phyloP scores from a whole-genome alignment of 768 basidiomycete genomes.

The Paxillus involutus region DNA sequence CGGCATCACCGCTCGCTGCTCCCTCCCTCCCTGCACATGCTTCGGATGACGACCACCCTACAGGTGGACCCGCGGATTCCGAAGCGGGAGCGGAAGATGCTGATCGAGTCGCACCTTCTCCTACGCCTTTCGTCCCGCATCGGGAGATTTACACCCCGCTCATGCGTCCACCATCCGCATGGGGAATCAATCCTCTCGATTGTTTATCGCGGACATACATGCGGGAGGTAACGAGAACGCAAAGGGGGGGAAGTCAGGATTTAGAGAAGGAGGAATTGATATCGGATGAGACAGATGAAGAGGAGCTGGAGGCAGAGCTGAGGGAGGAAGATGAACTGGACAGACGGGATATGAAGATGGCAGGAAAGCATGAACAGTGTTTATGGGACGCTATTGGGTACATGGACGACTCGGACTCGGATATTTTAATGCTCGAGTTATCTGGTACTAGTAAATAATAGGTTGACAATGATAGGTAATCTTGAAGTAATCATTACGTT shows the following conservation, averaged over 20 bases:
- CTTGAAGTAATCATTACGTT: too few relatives aligned
- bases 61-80: conserved; percentile 1
- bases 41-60: conserved; percentile 16
- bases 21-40: not conserved
- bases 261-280: conserved; percentile 25
- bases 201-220: conserved; percentile 25
- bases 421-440: not conserved
- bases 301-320: conserved; percentile 38
- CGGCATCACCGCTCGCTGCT: too few relatives aligned
- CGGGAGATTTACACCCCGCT: conserved; percentile 37
- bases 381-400: conserved; percentile 44
- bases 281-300: conserved; percentile 36
- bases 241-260: conserved; percentile 18
- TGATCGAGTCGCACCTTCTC: conserved; percentile 1
- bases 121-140: conserved; percentile 17
- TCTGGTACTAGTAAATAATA: not conserved
- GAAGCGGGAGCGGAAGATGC: conserved; percentile 1
- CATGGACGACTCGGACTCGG: not conserved
- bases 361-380: conserved; percentile 36
- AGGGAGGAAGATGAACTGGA: conserved; percentile 45
- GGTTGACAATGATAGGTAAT: too few relatives aligned
- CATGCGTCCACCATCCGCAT: conserved; percentile 30
- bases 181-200: conserved; percentile 7
- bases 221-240: conserved; percentile 16
- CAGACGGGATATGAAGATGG: conserved; percentile 31